Percentiles rank a stretch among this genome's conserved stretches.
These are phyloP conservation scores for Diutina mesorugosa DNA, from an alignment of 1,139 yeast species.

Conservation along the genomic window DNA sequence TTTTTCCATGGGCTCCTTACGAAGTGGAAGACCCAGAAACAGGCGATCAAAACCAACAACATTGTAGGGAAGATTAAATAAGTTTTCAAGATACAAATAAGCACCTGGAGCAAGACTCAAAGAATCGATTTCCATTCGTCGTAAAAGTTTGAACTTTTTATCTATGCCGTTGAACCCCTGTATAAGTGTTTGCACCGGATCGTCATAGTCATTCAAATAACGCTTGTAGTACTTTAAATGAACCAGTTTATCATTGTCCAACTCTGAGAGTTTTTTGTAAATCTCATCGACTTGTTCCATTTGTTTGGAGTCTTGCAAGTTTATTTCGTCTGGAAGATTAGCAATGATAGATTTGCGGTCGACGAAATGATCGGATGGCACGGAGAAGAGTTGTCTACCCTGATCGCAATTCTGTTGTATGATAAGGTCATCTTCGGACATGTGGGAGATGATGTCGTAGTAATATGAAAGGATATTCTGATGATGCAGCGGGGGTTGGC, in stretches of 20 bases:
- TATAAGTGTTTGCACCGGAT: conserved; percentile 5
- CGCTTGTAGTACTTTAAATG: conserved; percentile 26
- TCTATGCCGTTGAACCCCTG: conserved; percentile 11
- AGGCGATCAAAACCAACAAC: conserved; percentile 33
- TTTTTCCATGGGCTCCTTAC: conserved; percentile 9
- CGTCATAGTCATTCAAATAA: conserved; percentile 19
- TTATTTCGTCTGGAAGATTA: conserved; percentile 26
- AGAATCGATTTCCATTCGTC: conserved; percentile 18
- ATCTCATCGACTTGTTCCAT: conserved; percentile 16
- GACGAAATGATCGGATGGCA: conserved; percentile 22
- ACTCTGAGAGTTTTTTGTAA: conserved; percentile 18
- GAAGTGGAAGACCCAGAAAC: conserved; percentile 27
- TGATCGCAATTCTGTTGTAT: conserved; percentile 27
- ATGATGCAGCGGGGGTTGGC: background rate
- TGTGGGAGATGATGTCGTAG: conserved; percentile 22
- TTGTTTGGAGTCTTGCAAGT: conserved; percentile 17
- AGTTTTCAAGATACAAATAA: background rate
- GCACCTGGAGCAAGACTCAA: background rate
- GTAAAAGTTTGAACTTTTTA: conserved; percentile 21
- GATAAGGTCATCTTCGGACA: conserved; percentile 26
- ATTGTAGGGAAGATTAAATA: conserved; percentile 16
- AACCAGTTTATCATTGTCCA: conserved; percentile 27
- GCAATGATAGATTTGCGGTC: conserved; percentile 22
- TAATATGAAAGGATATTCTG: conserved; percentile 2
- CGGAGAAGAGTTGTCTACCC: conserved; percentile 22